Percentiles rank a stretch among this genome's conserved stretches.
phyloP scores from a whole-genome alignment of 805 yeast genomes.

The Metschnikowia borealis region DNA sequence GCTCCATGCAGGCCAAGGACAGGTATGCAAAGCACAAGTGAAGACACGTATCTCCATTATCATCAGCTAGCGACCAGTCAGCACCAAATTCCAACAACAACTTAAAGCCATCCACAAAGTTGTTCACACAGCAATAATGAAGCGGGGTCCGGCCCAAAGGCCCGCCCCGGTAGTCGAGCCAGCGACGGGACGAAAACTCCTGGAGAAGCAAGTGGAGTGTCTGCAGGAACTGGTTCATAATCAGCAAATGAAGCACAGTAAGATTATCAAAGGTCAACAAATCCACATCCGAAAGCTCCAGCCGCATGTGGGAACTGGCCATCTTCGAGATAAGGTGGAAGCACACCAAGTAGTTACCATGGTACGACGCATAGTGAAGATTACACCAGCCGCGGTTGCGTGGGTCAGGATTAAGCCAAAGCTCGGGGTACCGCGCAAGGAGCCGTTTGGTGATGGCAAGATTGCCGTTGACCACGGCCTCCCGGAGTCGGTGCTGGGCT shows the following conservation, averaged over 20 bases:
- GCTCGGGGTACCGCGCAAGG: conserved; percentile 62
- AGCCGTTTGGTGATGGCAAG: conserved; percentile 60
- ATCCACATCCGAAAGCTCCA: conserved; percentile 21
- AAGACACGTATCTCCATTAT: conserved; percentile 34
- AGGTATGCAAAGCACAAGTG: conserved; percentile 58
- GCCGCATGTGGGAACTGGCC: conserved; percentile 23
- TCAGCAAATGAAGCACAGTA: conserved; percentile 70
- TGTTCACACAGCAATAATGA: conserved; percentile 62
- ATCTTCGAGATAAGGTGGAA: conserved; percentile 48
- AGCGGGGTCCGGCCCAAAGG: conserved; percentile 52
- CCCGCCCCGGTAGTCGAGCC: conserved; percentile 56
- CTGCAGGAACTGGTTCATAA: conserved; percentile 55
- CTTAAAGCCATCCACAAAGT: conserved; percentile 59
- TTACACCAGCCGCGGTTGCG: conserved; percentile 72
- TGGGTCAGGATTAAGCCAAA: conserved; percentile 66
- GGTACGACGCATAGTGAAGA: conserved; percentile 72
- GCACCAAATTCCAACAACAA: conserved; percentile 73
- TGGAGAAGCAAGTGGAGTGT: conserved; percentile 67
- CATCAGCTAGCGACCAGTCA: conserved; percentile 27
- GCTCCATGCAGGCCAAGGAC: conserved; percentile 45
- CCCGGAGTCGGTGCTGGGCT: conserved; percentile 49
- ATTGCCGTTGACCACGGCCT: conserved; percentile 62
- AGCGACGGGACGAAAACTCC: conserved; percentile 36
- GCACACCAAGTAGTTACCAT: conserved; percentile 69
- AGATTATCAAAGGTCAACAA: conserved; percentile 49